Conservation (phyloP, 805 yeast species). For the Saccharomyces mikatae region DNA sequence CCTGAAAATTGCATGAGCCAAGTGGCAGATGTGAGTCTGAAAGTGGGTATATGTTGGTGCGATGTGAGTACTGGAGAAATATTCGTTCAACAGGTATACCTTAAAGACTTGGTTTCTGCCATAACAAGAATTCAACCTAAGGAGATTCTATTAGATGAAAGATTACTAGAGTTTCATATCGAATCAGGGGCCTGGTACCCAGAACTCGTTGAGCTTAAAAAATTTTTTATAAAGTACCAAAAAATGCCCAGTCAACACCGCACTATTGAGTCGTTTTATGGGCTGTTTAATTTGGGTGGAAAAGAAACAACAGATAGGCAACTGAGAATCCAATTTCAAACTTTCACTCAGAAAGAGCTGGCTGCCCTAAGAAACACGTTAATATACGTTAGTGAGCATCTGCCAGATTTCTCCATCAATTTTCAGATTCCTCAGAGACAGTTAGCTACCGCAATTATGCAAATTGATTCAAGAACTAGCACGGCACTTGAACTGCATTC, state of each 20-base stretch:
- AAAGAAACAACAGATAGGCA: conserved; percentile 18
- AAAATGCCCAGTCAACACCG: conserved; percentile 35
- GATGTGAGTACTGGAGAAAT: conserved; percentile 82
- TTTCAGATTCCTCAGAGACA: conserved; percentile 62
- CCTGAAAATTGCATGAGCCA: conserved; percentile 41
- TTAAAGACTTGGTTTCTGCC: conserved; percentile 58
- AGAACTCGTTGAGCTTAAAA: conserved; percentile 48
- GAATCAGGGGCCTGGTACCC: conserved; percentile 47
- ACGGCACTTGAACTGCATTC: conserved; percentile 64
- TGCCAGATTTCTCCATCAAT: conserved; percentile 59
- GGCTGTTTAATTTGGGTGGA: conserved; percentile 31
- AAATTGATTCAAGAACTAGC: conserved; percentile 72
- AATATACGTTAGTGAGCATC: conserved; percentile 61
- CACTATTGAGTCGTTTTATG: conserved; percentile 32
- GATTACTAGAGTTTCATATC: conserved; percentile 33
- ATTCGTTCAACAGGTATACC: conserved; percentile 54
- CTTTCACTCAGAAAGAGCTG: conserved; percentile 40
- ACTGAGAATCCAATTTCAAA: conserved; percentile 20
- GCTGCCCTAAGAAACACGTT: conserved; percentile 57
- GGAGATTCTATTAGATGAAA: conserved; percentile 59
- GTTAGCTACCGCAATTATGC: conserved; percentile 46
- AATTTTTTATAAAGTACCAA: conserved; percentile 52
- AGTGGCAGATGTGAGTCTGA: conserved; percentile 31
- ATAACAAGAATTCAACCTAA: conserved; percentile 72
- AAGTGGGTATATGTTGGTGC: conserved; percentile 77